Evolutionary conservation across 345 rosid genomes (phyloP).

Genomic region (Cochlearia excelsa): DNA sequence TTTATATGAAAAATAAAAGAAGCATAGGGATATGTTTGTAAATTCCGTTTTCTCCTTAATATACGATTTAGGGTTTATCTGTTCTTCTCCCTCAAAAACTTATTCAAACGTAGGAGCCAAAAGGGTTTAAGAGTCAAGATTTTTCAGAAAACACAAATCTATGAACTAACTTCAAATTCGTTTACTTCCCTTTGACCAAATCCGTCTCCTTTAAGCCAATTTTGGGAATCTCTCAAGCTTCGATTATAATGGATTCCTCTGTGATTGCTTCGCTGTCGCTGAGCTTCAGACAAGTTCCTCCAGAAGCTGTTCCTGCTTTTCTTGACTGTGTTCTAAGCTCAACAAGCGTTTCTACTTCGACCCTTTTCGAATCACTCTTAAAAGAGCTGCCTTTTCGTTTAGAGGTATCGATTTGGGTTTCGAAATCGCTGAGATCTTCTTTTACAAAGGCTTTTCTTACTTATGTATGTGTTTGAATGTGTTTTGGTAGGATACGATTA

Average conservation of each 20-base stretch:
- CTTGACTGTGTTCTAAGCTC: constrained; percentile 79
- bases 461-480: too few species aligned
- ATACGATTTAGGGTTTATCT: constrained; percentile 28
- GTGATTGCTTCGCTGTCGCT: constrained; percentile 51
- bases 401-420: constrained; percentile 12
- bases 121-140: constrained; percentile 27
- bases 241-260: constrained; percentile 33
- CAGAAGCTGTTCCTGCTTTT: constrained; percentile 67
- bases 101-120: constrained; percentile 17
- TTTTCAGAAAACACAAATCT: not conserved
- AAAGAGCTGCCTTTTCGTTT: constrained; percentile 28
- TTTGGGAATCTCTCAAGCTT: constrained; percentile 3
- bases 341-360: constrained; percentile 50
- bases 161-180: constrained; percentile 14
- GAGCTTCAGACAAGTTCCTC: constrained; percentile 63
- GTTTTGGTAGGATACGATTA: constrained; percentile 40
- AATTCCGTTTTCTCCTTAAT: not conserved
- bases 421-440: not conserved
- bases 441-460: not conserved
- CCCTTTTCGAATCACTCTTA: constrained; percentile 60
- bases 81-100: constrained; percentile 3
- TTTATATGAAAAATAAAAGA: not conserved
- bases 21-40: constrained; percentile 2
- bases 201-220: not conserved
- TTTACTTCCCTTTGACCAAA: not conserved